Evolutionary conservation across 805 yeast species (phyloP).

Genomic region (Metahyphopichia silvanorum): DNA sequence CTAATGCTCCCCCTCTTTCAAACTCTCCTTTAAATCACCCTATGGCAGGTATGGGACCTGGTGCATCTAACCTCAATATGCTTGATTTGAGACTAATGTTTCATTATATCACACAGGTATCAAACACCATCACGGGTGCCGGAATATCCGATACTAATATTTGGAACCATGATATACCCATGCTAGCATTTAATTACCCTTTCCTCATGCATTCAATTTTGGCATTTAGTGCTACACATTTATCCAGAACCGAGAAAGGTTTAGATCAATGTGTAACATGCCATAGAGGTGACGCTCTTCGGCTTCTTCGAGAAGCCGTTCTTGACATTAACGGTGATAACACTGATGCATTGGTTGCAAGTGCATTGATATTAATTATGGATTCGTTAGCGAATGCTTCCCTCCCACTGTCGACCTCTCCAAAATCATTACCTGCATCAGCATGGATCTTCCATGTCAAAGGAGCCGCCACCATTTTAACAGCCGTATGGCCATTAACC

Average conservation of each 20-base stretch:
- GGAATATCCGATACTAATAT: slow-evolving; percentile 83
- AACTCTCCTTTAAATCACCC: slow-evolving; percentile 10
- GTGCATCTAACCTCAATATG: slow-evolving; percentile 48
- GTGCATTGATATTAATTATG: slow-evolving; percentile 85
- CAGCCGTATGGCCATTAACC: slow-evolving; percentile 91
- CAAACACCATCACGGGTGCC: slow-evolving; percentile 84
- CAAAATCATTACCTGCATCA: slow-evolving; percentile 77
- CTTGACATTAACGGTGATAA: slow-evolving; percentile 78
- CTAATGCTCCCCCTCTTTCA: slow-evolving; percentile 6
- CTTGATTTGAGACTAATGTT: slow-evolving; percentile 80
- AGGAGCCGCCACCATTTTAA: slow-evolving; percentile 92
- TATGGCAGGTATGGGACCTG: slow-evolving; percentile 6
- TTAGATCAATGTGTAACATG: slow-evolving; percentile 77
- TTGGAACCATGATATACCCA: slow-evolving; percentile 87
- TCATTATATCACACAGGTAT: slow-evolving; percentile 81
- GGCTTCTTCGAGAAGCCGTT: slow-evolving; percentile 81
- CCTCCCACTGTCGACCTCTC: slow-evolving; percentile 46
- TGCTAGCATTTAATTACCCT: slow-evolving; percentile 82
- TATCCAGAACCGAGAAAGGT: slow-evolving; percentile 72
- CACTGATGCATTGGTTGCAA: slow-evolving; percentile 90
- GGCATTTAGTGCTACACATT: slow-evolving; percentile 90
- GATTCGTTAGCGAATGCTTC: slow-evolving; percentile 92
- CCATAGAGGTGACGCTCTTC: slow-evolving; percentile 84
- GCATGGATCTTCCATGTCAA: slow-evolving; percentile 98
- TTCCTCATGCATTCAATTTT: slow-evolving; percentile 88